A percentile compares a stretch with the other conserved stretches of the same genome.
phyloP scores from a whole-genome alignment of 2,329 filamentous ascomycete genomes.

The Apiospora malaysiana region DNA sequence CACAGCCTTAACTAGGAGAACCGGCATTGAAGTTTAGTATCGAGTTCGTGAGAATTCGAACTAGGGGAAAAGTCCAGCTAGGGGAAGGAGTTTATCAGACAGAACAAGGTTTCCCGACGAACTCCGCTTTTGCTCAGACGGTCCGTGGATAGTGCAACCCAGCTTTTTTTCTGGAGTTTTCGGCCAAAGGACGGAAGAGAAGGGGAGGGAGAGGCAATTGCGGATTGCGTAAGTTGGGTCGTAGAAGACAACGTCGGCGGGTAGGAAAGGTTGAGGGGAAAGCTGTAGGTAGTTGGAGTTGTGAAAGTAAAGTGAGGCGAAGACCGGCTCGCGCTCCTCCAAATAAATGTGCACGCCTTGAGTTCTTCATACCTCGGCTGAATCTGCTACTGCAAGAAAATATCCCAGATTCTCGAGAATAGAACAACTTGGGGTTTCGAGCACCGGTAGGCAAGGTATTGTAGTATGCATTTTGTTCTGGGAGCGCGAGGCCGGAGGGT shows the following conservation, averaged over 20 bases:
- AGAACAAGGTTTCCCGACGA: constrained; percentile 15
- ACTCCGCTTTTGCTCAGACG: constrained; percentile 20
- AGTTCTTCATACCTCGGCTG: too few relatives aligned
- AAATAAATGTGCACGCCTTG: too few relatives aligned
- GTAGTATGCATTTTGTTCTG: too few relatives aligned
- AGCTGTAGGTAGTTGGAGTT: neutral
- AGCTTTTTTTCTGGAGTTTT: neutral
- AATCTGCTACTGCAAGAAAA: too few relatives aligned
- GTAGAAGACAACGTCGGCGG: neutral
- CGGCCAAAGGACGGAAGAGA: neutral
- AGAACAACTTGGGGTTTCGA: too few relatives aligned
- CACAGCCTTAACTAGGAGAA: neutral
- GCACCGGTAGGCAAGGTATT: too few relatives aligned
- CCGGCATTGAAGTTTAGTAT: neutral
- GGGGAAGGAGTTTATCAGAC: neutral
- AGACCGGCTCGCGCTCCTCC: neutral
- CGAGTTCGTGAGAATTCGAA: neutral
- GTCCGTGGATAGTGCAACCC: neutral
- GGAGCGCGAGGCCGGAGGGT: neutral
- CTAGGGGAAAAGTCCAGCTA: neutral
- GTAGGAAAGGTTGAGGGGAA: neutral
- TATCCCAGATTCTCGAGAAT: too few relatives aligned
- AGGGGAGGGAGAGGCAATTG: neutral
- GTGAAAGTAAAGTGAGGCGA: constrained; percentile 15
- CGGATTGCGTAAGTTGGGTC: neutral